Percentiles rank a stretch among this genome's conserved stretches.
phyloP scores from a whole-genome alignment of 2,329 filamentous ascomycete genomes.

The Penicillium polonicum region DNA sequence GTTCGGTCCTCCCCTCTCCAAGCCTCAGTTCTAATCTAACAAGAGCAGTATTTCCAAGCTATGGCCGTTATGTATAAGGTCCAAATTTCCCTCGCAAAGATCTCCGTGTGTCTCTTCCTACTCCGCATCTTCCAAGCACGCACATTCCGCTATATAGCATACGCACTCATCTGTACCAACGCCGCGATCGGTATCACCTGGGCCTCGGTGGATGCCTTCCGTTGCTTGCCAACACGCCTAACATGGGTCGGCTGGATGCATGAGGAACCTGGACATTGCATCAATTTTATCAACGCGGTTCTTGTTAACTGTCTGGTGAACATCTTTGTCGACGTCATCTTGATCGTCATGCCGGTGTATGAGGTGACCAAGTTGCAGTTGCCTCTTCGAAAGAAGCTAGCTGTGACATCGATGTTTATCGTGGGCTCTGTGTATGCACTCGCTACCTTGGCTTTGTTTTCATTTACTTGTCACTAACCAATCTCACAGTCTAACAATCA shows the following conservation, averaged over 20 bases:
- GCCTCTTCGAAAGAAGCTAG: conserved; percentile 18
- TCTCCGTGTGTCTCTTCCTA: conserved; percentile 22
- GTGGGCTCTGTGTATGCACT: conserved; percentile 18
- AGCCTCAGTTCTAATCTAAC: not conserved
- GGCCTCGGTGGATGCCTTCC: conserved; percentile 21
- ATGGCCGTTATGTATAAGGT: conserved; percentile 22
- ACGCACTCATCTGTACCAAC: conserved; percentile 19
- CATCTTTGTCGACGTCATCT: conserved; percentile 20
- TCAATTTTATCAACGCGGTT: conserved; percentile 21
- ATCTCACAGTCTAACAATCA: conserved; percentile 20
- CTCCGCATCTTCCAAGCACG: conserved; percentile 23
- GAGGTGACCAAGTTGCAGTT: conserved; percentile 23
- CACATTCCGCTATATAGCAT: conserved; percentile 19
- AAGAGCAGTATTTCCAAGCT: conserved; percentile 16
- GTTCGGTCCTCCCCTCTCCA: not conserved
- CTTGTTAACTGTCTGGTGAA: conserved; percentile 23
- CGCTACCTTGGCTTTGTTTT: not conserved
- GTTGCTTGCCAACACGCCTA: conserved; percentile 17
- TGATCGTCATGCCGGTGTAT: conserved; percentile 21
- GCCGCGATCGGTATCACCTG: conserved; percentile 19
- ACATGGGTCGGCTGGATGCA: conserved; percentile 21
- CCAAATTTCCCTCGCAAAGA: conserved; percentile 19
- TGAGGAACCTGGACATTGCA: conserved; percentile 18
- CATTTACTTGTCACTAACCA: not conserved
- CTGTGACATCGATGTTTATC: conserved; percentile 19